Percentiles rank a stretch among this genome's conserved stretches.
Evolutionary conservation across 495 filamentous ascomycete genomes (phyloP).

Genomic region (Echria macrotheca): DNA sequence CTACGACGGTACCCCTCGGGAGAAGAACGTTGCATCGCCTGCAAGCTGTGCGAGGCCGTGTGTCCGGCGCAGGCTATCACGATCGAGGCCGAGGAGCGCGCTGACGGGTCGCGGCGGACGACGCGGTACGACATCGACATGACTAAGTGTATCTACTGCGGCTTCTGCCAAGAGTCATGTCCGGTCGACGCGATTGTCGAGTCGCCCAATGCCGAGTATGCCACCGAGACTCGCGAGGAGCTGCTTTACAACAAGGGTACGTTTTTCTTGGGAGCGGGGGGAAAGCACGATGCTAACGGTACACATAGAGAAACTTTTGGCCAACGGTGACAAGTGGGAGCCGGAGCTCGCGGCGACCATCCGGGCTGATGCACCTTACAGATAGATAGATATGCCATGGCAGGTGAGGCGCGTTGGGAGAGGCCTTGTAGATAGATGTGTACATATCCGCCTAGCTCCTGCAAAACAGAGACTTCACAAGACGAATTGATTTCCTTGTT

Average conservation of each 20-base stretch:
- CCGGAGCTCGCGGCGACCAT: slow-evolving; percentile 89
- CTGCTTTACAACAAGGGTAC: slow-evolving; percentile 95
- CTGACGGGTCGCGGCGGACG: slow-evolving; percentile 87
- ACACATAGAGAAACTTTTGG: slow-evolving; percentile 61
- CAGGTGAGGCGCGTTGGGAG: background rate
- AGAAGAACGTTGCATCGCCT: slow-evolving; percentile 97
- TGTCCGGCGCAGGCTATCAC: slow-evolving; percentile 97
- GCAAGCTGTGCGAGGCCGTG: slow-evolving; percentile 97
- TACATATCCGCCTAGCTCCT: slow-evolving; percentile 21
- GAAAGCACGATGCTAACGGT: slow-evolving; percentile 2
- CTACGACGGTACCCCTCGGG: slow-evolving; percentile 92
- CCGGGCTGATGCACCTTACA: slow-evolving; percentile 82
- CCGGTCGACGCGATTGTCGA: slow-evolving; percentile 98
- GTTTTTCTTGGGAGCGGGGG: slow-evolving; percentile 1
- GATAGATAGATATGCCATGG: no score
- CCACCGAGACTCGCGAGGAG: slow-evolving; percentile 95
- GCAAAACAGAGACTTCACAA: slow-evolving; percentile 6
- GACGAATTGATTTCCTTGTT: slow-evolving; percentile 1
- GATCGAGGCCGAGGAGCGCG: slow-evolving; percentile 97
- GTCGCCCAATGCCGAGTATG: slow-evolving; percentile 94
- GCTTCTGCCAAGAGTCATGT: slow-evolving; percentile 98
- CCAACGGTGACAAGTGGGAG: slow-evolving; percentile 97
- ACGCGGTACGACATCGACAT: slow-evolving; percentile 99
- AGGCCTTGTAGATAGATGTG: slow-evolving; percentile 29
- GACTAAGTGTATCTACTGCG: slow-evolving; percentile 99